phyloP scores from a whole-genome alignment of 1,284 basidiomycete genomes.

The Meira nashicola region DNA sequence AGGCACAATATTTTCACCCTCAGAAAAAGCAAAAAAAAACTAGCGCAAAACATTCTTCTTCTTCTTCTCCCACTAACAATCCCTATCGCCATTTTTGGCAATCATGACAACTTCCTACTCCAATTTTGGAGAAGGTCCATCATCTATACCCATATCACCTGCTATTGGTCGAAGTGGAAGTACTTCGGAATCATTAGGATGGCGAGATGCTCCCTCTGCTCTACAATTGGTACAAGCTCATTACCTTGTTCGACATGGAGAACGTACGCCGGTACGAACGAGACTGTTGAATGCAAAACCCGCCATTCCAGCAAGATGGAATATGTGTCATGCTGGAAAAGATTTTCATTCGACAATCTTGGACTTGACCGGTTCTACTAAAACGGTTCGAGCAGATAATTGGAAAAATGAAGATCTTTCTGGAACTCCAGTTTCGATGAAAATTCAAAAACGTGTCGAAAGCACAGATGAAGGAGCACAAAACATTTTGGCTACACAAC shows the following conservation, averaged over 20 bases:
- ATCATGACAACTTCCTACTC: too few relatives aligned
- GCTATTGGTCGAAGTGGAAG: constrained; percentile 16
- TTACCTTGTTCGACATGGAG: constrained; percentile 48
- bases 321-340: constrained; percentile 42
- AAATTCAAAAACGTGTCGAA: constrained; percentile 31
- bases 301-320: constrained; percentile 43
- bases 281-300: constrained; percentile 33
- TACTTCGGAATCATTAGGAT: constrained; percentile 31
- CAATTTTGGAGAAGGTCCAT: too few relatives aligned
- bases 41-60: too few relatives aligned
- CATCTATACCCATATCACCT: too few relatives aligned
- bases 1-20: too few relatives aligned
- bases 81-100: too few relatives aligned
- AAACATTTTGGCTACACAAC: constrained; percentile 17
- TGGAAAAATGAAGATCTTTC: constrained; percentile 6
- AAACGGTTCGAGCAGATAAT: neutral
- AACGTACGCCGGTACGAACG: constrained; percentile 45
- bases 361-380: constrained; percentile 14
- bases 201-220: constrained; percentile 31
- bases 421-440: constrained; percentile 6
- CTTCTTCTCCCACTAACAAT: too few relatives aligned
- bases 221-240: constrained; percentile 42
- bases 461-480: constrained; percentile 21
- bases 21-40: too few relatives aligned
- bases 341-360: constrained; percentile 38